These are phyloP conservation scores for Somion occarium DNA, from an alignment of 1,284 basidiomycete species.

Conservation along the genomic window DNA sequence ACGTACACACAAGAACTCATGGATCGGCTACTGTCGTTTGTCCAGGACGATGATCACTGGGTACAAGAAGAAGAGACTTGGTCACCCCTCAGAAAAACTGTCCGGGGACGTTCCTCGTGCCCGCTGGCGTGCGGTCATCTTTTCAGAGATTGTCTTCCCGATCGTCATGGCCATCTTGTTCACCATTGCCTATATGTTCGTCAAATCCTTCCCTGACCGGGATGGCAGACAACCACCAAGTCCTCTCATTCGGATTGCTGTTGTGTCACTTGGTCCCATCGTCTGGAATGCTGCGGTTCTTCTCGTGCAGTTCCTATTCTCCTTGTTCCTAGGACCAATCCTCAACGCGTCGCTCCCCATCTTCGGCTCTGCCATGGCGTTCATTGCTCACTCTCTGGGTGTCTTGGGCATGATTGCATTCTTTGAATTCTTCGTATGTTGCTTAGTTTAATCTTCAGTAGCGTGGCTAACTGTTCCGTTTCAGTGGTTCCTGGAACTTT, in stretches of 20 bases:
- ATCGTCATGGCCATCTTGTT: slow-evolving; percentile 80
- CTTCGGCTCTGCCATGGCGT: slow-evolving; percentile 89
- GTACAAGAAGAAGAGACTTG: slow-evolving; percentile 95
- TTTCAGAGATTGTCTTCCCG: slow-evolving; percentile 87
- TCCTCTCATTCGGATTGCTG: slow-evolving; percentile 86
- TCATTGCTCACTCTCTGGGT: slow-evolving; percentile 77
- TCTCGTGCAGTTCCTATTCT: slow-evolving; percentile 83
- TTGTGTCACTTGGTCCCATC: slow-evolving; percentile 92
- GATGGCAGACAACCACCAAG: slow-evolving; percentile 68
- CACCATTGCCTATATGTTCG: slow-evolving; percentile 87
- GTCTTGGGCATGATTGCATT: slow-evolving; percentile 85
- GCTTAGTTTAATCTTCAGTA: not conserved
- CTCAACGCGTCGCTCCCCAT: slow-evolving; percentile 79
- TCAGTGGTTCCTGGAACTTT: slow-evolving; percentile 92
- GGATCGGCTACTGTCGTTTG: slow-evolving; percentile 95
- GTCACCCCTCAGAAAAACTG: slow-evolving; percentile 91
- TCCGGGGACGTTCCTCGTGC: slow-evolving; percentile 90
- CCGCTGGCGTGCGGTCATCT: slow-evolving; percentile 82
- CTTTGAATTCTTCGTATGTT: slow-evolving; percentile 87
- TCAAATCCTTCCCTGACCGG: slow-evolving; percentile 73
- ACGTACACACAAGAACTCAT: slow-evolving; percentile 92
- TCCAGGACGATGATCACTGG: slow-evolving; percentile 95
- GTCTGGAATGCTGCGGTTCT: slow-evolving; percentile 93
- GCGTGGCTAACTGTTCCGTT: not conserved
- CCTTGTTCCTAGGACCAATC: slow-evolving; percentile 90